Percentiles rank a stretch among this genome's conserved stretches.
These are phyloP conservation scores for Triticum dicoccoides DNA, from an alignment of 176 grass and related monocot genomes.

Conservation along the genomic window DNA sequence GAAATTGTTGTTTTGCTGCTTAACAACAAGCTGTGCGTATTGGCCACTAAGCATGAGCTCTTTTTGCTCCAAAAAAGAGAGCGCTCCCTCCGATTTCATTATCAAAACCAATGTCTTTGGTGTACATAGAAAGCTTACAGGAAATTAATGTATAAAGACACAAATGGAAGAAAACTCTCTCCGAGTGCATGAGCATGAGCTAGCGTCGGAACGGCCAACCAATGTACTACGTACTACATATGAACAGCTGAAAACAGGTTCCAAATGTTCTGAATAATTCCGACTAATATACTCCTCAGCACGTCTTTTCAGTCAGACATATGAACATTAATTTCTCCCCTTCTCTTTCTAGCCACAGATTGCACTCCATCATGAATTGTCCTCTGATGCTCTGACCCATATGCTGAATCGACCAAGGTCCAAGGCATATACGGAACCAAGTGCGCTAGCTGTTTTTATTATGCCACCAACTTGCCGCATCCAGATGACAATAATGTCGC, in stretches of 20 bases:
- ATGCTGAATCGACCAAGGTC: background rate
- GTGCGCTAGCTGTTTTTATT: conserved; percentile 2
- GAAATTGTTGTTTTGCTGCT: background rate
- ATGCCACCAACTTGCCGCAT: conserved; percentile 28
- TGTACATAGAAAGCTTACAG: too few species aligned
- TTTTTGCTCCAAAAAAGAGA: too few species aligned
- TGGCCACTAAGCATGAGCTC: background rate
- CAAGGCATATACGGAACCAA: conserved; percentile 8
- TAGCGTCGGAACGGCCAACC: background rate
- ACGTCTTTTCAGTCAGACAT: background rate
- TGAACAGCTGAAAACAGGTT: conserved; percentile 21
- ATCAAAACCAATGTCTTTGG: too few species aligned
- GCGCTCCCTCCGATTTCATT: too few species aligned
- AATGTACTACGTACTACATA: too few species aligned
- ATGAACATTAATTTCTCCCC: background rate
- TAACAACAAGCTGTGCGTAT: background rate
- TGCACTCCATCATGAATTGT: background rate
- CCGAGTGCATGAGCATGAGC: too few species aligned
- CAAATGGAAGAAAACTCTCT: too few species aligned
- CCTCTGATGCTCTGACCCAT: conserved; percentile 3
- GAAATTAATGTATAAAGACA: too few species aligned
- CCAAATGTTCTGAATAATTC: conserved; percentile 23
- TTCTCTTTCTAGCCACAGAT: background rate
- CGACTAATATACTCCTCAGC: background rate
- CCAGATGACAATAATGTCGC: conserved; percentile 36